Conservation (phyloP, 2,329 filamentous ascomycete species). For the Scedosporium minutisporum region DNA sequence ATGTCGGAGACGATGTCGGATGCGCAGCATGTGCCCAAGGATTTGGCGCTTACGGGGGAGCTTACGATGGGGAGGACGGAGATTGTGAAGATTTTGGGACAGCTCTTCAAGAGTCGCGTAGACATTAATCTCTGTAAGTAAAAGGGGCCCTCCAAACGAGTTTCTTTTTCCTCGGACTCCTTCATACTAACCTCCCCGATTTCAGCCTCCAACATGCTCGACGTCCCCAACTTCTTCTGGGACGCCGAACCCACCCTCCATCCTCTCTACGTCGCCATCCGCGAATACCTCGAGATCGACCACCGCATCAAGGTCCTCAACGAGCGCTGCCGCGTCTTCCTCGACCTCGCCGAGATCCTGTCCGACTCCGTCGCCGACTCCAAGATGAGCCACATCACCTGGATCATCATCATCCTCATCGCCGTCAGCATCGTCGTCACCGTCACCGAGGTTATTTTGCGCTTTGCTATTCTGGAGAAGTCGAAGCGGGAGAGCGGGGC, state of each 20-base stretch:
- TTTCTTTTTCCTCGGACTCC: no score
- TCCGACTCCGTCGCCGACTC: constrained; percentile 86
- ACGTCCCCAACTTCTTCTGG: constrained; percentile 98
- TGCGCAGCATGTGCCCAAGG: constrained; percentile 84
- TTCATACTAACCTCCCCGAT: constrained; percentile 9
- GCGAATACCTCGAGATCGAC: constrained; percentile 96
- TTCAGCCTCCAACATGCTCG: constrained; percentile 83
- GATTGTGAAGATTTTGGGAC: constrained; percentile 83
- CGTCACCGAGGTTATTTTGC: constrained; percentile 74
- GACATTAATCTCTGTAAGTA: constrained; percentile 92
- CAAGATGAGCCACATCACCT: constrained; percentile 93
- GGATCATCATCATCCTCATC: constrained; percentile 96
- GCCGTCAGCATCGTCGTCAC: constrained; percentile 85
- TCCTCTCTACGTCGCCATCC: constrained; percentile 85
- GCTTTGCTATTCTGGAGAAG: constrained; percentile 61
- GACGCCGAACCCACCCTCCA: constrained; percentile 91
- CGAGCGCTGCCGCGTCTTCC: constrained; percentile 90
- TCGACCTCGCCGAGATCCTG: constrained; percentile 90
- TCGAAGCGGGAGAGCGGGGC: not conserved
- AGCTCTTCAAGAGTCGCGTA: constrained; percentile 85
- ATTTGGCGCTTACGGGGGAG: constrained; percentile 78
- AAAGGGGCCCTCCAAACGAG: not conserved
- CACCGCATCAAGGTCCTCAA: constrained; percentile 94
- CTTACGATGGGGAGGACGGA: constrained; percentile 86
- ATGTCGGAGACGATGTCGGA: constrained; percentile 93